Evolutionary conservation across 2,329 filamentous ascomycete genomes (phyloP).

Genomic region (Dryadomyces quercus-mongolicae): DNA sequence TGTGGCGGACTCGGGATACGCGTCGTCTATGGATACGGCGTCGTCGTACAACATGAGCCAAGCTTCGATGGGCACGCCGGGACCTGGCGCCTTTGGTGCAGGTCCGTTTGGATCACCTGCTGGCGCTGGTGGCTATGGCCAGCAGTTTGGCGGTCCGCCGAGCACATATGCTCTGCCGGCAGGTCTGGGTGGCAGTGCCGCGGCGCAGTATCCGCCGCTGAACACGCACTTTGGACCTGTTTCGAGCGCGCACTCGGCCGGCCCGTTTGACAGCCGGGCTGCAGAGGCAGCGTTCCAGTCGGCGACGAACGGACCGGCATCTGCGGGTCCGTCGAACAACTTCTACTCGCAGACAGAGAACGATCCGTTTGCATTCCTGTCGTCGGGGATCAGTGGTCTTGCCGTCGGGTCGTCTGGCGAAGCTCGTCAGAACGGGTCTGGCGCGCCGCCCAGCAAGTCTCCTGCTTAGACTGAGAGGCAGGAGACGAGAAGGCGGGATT

Average conservation of each 20-base stretch:
- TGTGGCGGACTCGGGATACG: slow-evolving; percentile 85
- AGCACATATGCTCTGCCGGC: slow-evolving; percentile 86
- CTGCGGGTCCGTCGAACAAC: slow-evolving; percentile 62
- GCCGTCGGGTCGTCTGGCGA: slow-evolving; percentile 53
- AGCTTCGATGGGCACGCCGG: slow-evolving; percentile 75
- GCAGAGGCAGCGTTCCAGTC: slow-evolving; percentile 91
- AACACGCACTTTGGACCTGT: slow-evolving; percentile 71
- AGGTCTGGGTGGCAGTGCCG: slow-evolving; percentile 66
- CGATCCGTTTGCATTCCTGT: slow-evolving; percentile 73
- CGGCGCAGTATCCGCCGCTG: slow-evolving; percentile 68
- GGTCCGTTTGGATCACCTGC: slow-evolving; percentile 48
- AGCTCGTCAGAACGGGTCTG: slow-evolving; percentile 48
- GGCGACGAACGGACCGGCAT: slow-evolving; percentile 68
- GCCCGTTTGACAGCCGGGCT: slow-evolving; percentile 83
- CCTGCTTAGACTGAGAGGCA: slow-evolving; percentile 32
- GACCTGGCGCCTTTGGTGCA: slow-evolving; percentile 55
- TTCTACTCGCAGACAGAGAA: slow-evolving; percentile 55
- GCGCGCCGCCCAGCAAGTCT: slow-evolving; percentile 45
- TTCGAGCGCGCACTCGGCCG: slow-evolving; percentile 67
- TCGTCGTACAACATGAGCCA: slow-evolving; percentile 78
- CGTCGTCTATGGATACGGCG: slow-evolving; percentile 77
- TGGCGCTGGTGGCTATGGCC: slow-evolving; percentile 46
- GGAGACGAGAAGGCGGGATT: neutral
- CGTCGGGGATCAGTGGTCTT: slow-evolving; percentile 58
- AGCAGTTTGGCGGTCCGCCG: slow-evolving; percentile 78